Percentiles rank a stretch among this genome's conserved stretches.
Evolutionary conservation across 1,139 yeast genomes (phyloP).

Genomic region (Yamadazyma aaseri): DNA sequence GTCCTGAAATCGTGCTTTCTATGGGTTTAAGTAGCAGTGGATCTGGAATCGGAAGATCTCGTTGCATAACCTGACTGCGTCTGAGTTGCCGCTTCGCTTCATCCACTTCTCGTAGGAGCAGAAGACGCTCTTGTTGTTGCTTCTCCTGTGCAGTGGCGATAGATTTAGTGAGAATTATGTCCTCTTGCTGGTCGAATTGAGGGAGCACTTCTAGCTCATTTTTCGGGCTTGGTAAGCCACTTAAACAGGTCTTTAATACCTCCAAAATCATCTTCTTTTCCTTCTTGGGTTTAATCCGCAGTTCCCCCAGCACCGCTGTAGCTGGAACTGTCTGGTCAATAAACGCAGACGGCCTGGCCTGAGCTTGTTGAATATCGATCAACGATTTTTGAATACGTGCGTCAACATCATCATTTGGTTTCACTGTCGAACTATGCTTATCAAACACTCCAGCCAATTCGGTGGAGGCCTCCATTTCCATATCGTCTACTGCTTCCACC

Average conservation of each 20-base stretch:
- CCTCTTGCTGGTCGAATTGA: slow-evolving; percentile 24
- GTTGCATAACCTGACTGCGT: slow-evolving; percentile 51
- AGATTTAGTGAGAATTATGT: slow-evolving; percentile 15
- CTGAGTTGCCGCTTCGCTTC: slow-evolving; percentile 30
- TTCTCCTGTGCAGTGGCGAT: slow-evolving; percentile 19
- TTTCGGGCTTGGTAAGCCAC: slow-evolving; percentile 30
- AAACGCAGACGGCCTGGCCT: slow-evolving; percentile 18
- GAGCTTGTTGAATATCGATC: slow-evolving; percentile 19
- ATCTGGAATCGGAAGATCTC: slow-evolving; percentile 50
- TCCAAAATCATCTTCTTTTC: slow-evolving; percentile 16
- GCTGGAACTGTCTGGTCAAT: slow-evolving; percentile 8
- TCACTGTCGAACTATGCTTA: slow-evolving; percentile 1
- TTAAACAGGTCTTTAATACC: slow-evolving; percentile 19
- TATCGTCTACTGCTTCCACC: slow-evolving; percentile 5
- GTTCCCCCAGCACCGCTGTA: background rate
- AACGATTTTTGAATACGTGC: slow-evolving; percentile 28
- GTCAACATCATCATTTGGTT: slow-evolving; percentile 29
- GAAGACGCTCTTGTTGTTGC: slow-evolving; percentile 23
- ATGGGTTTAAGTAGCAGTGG: slow-evolving; percentile 17
- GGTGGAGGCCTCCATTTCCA: slow-evolving; percentile 9
- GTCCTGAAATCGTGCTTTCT: slow-evolving; percentile 4
- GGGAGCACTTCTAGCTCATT: slow-evolving; percentile 28
- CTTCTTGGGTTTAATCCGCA: slow-evolving; percentile 12
- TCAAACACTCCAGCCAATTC: slow-evolving; percentile 16
- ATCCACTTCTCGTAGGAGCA: slow-evolving; percentile 26